These are phyloP conservation scores for Neopestalotiopsis sp. DNA, from an alignment of 2,329 filamentous ascomycete genomes.

Conservation along the genomic window DNA sequence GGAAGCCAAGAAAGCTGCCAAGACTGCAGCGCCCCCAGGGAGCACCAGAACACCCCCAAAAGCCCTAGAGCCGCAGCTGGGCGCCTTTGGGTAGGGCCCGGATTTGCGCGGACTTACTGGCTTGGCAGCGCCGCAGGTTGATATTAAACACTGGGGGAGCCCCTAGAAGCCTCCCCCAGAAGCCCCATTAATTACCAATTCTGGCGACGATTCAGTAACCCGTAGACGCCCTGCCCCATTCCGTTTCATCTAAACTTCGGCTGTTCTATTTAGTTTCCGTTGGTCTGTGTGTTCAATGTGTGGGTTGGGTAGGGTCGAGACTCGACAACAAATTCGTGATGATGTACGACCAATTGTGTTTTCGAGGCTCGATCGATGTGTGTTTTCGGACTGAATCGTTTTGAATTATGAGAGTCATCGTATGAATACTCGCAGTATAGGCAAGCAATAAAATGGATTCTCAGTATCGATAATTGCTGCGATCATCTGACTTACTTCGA, in stretches of 20 bases:
- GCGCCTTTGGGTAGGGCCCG: not conserved
- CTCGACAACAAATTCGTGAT: not conserved
- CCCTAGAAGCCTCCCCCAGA: not conserved
- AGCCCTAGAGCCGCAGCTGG: not conserved
- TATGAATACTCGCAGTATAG: too few relatives aligned
- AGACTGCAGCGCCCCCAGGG: not conserved
- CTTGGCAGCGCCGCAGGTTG: constrained; percentile 11
- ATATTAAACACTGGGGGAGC: not conserved
- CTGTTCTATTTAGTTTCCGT: constrained; percentile 4
- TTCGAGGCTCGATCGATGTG: too few relatives aligned
- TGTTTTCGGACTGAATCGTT: too few relatives aligned
- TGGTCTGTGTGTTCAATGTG: not conserved
- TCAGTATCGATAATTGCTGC: too few relatives aligned
- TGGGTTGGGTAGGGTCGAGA: not conserved
- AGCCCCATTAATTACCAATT: not conserved
- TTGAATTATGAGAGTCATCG: too few relatives aligned
- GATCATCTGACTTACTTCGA: not conserved
- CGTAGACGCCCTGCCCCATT: not conserved
- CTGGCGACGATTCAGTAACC: not conserved
- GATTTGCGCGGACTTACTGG: not conserved
- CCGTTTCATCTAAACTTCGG: constrained; percentile 14
- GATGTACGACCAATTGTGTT: too few relatives aligned
- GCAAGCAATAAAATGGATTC: too few relatives aligned
- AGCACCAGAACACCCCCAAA: too few relatives aligned
- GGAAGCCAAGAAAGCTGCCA: constrained; percentile 8